Conservation (phyloP, 495 filamentous ascomycete species). For the Cairneyella variabilis region DNA sequence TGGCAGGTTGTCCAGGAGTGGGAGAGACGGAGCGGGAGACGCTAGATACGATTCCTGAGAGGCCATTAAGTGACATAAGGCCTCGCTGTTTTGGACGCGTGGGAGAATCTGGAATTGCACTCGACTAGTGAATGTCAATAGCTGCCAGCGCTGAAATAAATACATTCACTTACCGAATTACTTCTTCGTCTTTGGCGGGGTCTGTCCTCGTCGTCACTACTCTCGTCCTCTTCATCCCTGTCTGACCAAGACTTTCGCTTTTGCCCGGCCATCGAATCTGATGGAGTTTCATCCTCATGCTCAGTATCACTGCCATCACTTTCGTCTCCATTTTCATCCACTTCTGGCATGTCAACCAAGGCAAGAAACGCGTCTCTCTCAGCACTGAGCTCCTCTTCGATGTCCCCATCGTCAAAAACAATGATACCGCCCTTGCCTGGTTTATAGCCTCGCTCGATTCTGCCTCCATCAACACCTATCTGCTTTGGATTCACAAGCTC, state of each 20-base stretch:
- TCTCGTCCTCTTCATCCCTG: constrained; percentile 60
- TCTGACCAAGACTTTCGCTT: constrained; percentile 88
- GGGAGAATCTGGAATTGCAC: constrained; percentile 46
- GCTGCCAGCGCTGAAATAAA: not conserved
- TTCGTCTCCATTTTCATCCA: constrained; percentile 64
- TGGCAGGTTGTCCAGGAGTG: constrained; percentile 53
- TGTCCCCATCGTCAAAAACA: constrained; percentile 94
- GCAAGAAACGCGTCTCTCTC: constrained; percentile 81
- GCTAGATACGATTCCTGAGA: constrained; percentile 36
- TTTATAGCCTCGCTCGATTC: constrained; percentile 64
- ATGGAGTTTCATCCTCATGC: constrained; percentile 27
- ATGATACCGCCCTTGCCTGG: constrained; percentile 80
- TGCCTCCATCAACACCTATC: constrained; percentile 54
- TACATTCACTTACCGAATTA: constrained; percentile 65
- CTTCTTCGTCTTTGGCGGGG: constrained; percentile 77
- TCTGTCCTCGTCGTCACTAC: constrained; percentile 52
- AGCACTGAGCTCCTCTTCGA: constrained; percentile 73
- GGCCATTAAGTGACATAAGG: constrained; percentile 42
- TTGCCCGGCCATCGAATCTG: constrained; percentile 36
- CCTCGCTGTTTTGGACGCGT: constrained; percentile 45
- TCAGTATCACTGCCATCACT: constrained; percentile 34
- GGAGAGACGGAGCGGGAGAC: constrained; percentile 50
- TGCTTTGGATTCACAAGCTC: constrained; percentile 47
- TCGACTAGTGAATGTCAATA: constrained; percentile 49
- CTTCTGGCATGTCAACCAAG: constrained; percentile 82